Evolutionary conservation across 495 filamentous ascomycete genomes (phyloP), one percentile per base, ranked within the genome.

Genomic region (Tuber umbilicatum): DNA sequence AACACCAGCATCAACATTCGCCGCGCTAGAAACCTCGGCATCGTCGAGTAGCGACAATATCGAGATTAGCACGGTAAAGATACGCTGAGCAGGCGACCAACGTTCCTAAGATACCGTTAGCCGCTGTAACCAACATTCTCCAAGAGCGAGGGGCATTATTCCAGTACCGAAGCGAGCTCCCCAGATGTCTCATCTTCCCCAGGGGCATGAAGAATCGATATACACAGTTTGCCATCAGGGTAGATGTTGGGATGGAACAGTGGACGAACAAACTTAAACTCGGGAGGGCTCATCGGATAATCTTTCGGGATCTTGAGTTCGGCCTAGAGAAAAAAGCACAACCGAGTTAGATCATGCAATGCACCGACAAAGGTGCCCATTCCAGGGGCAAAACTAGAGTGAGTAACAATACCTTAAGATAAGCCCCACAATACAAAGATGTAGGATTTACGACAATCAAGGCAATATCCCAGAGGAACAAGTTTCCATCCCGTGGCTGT

Each of bases 211-310:
- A 99, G 89, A 80, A 99, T 99, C 60, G 94, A 97, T 83, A 99
- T 97, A 86, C 95, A 98, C 27, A 98, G 88, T 73, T 90, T 90
- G 78, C 95, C 95, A 83, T 97, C 92, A 12, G 87, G 83, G 84
- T 97, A 97, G 83, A 99, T 90, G 82, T 99, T 99, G 9, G 95
- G 95, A 84, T 99, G 95, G 84, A 90, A 93, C 68, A 94, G 87
- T 37, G 94, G 92, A 14, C 89, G 87, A 23, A 88, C 81, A 86
- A 99, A 97, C 70, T 90, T 89, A 85, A 99, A 99, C 81, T 91
- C 91, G 84, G 94, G 94, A n/a, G 95, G 95, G 41, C 87, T 85
- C 83, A 92, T 97, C 1, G 95, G 95, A 85, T 98, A 99, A 80
- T 97, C 93, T 73, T 88, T 85, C 37, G 92, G 90, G 81, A 99